Evolutionary conservation across 495 filamentous ascomycete genomes (phyloP).

Genomic region (Penicillium alfredii): DNA sequence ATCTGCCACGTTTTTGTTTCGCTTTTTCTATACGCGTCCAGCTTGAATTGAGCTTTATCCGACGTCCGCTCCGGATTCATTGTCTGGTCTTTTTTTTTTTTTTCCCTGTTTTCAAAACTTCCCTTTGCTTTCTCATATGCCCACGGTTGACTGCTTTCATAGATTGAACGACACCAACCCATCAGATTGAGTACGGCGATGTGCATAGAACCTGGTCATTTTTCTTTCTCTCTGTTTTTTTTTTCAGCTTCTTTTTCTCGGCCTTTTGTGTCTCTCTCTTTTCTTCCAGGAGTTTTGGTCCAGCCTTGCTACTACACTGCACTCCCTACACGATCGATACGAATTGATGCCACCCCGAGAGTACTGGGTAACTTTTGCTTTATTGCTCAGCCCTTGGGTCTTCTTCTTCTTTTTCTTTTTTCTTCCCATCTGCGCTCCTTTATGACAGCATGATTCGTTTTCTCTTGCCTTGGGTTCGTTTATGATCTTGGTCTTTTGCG

Average conservation of each 20-base stretch:
- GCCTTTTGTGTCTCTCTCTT: slow-evolving; percentile 1
- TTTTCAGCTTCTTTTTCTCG: not conserved
- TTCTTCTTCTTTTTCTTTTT: too few species aligned
- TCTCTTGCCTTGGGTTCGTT: too few species aligned
- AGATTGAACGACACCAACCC: slow-evolving; percentile 14
- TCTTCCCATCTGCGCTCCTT: too few species aligned
- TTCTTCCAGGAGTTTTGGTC: not conserved
- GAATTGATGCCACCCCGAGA: too few species aligned
- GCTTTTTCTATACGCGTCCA: too few species aligned
- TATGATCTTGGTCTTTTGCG: too few species aligned
- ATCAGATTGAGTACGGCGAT: slow-evolving; percentile 7
- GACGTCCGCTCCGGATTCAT: not conserved
- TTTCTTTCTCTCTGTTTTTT: slow-evolving; percentile 1
- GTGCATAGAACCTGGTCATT: slow-evolving; percentile 19
- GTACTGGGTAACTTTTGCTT: too few species aligned
- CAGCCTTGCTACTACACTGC: slow-evolving; percentile 1
- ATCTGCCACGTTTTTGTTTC: too few species aligned
- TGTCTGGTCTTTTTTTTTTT: slow-evolving; percentile 3
- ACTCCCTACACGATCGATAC: slow-evolving; percentile 4
- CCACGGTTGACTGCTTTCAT: slow-evolving; percentile 16
- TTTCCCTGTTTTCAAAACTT: slow-evolving; percentile 13
- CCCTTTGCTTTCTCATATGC: slow-evolving; percentile 3
- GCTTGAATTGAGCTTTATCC: too few species aligned
- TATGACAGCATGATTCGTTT: too few species aligned
- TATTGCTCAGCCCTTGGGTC: too few species aligned